Percentiles rank a stretch among this genome's conserved stretches.
Evolutionary conservation across 2,329 filamentous ascomycete genomes (phyloP).

Genomic region (Hypoxylon sp.): DNA sequence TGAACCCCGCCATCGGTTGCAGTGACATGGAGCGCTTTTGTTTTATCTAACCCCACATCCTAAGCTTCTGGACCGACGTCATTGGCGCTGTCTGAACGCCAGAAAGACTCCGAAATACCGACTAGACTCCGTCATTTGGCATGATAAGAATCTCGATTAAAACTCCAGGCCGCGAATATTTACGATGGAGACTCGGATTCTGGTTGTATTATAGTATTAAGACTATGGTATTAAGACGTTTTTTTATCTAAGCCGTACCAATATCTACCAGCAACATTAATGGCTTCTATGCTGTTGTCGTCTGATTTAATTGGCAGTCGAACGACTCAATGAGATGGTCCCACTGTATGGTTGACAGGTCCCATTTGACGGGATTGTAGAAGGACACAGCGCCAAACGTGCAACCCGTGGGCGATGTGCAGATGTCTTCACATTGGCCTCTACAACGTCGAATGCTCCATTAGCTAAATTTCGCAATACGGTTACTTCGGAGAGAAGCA

Average conservation of each 20-base stretch:
- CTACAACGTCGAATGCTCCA: slow-evolving; percentile 43
- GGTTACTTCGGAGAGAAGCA: background rate
- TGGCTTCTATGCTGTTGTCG: slow-evolving; percentile 39
- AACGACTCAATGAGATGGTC: slow-evolving; percentile 59
- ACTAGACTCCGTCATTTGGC: slow-evolving; percentile 36
- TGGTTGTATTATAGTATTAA: slow-evolving; percentile 17
- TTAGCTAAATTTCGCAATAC: slow-evolving; percentile 18
- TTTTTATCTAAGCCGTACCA: slow-evolving; percentile 16
- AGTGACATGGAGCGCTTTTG: background rate
- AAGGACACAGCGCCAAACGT: slow-evolving; percentile 66
- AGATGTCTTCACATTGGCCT: slow-evolving; percentile 60
- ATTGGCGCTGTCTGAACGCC: slow-evolving; percentile 37
- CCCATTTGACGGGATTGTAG: slow-evolving; percentile 62
- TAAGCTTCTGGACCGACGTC: slow-evolving; percentile 39
- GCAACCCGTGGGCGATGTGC: slow-evolving; percentile 67
- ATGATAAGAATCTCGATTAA: slow-evolving; percentile 17
- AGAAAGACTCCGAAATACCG: slow-evolving; percentile 50
- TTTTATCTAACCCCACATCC: slow-evolving; percentile 45
- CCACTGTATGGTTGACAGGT: slow-evolving; percentile 64
- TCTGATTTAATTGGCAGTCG: slow-evolving; percentile 55
- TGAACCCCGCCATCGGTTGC: slow-evolving; percentile 35
- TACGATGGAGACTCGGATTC: slow-evolving; percentile 2
- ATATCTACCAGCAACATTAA: background rate
- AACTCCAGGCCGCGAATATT: slow-evolving; percentile 9
- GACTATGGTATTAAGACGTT: slow-evolving; percentile 9